These are phyloP conservation scores for Pseudogymnoascus sp. DNA, from an alignment of 2,329 filamentous ascomycete species.

Conservation along the genomic window DNA sequence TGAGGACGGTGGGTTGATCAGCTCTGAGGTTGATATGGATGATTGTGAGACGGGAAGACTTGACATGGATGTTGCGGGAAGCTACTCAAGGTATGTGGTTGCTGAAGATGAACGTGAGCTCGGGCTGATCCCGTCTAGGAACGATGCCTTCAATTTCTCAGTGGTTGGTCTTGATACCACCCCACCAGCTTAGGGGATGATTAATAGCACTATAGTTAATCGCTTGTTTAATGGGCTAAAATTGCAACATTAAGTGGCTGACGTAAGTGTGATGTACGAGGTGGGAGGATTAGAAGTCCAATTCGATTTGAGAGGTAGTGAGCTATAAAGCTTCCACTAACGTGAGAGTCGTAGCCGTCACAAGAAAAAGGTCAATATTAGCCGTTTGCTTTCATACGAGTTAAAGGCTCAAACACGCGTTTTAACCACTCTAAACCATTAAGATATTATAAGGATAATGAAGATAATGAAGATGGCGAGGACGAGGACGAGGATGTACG, in stretches of 20 bases:
- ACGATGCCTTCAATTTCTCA: constrained; percentile 54
- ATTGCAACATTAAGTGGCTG: not conserved
- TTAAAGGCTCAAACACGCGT: no score
- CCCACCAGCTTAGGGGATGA: constrained; percentile 41
- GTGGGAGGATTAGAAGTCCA: no score
- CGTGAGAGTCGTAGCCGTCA: no score
- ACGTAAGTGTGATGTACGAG: no score
- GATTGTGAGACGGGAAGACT: constrained; percentile 76
- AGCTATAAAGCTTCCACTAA: no score
- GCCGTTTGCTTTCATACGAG: no score
- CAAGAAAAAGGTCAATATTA: no score
- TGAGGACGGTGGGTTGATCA: constrained; percentile 58
- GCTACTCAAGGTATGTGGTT: constrained; percentile 63
- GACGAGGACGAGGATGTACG: no score
- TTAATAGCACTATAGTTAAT: not conserved
- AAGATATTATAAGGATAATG: no score
- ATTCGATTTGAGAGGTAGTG: no score
- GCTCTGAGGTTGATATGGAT: constrained; percentile 74
- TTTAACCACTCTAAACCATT: no score
- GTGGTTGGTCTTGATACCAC: constrained; percentile 52
- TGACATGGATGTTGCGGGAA: constrained; percentile 78
- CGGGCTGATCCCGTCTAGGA: constrained; percentile 31
- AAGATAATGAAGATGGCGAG: no score
- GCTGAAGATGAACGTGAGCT: not conserved
- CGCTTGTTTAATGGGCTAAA: not conserved